phyloP scores from a whole-genome alignment of 139 green algal species.

The Desmodesmus armatus region DNA sequence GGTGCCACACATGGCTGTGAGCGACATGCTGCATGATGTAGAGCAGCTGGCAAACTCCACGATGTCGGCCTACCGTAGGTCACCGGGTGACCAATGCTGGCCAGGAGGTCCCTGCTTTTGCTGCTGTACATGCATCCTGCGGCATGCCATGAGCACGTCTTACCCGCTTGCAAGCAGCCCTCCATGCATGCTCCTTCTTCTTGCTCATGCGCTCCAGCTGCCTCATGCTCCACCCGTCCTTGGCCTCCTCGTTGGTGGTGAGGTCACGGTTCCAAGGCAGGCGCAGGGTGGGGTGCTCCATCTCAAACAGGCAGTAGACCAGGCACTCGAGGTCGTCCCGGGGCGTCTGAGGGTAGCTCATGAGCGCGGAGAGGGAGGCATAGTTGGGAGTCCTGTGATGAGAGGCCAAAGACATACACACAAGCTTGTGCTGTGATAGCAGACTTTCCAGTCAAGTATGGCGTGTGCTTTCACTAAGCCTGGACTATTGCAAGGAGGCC shows the following conservation, averaged over 20 bases:
- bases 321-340: conserved; percentile 34
- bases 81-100: too few species aligned
- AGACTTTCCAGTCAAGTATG: too few species aligned
- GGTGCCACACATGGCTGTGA: not conserved
- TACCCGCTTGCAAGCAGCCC: not conserved
- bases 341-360: conserved; percentile 11
- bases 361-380: not conserved
- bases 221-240: conserved; percentile 2
- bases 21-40: not conserved
- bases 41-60: not conserved
- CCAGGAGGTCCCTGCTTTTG: too few species aligned
- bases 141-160: too few species aligned
- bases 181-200: not conserved
- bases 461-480: too few species aligned
- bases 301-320: conserved; percentile 31
- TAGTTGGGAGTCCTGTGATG: conserved; percentile 41
- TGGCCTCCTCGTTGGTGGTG: conserved; percentile 29
- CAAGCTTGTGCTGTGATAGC: too few species aligned
- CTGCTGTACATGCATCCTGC: too few species aligned
- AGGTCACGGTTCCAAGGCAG: conserved; percentile 31
- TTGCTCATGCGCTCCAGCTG: conserved; percentile 8
- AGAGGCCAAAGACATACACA: too few species aligned
- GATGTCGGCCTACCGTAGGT: too few species aligned
- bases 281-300: not conserved
- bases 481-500: too few species aligned